phyloP scores from a whole-genome alignment of 805 yeast genomes.

The Candida ortonii region DNA sequence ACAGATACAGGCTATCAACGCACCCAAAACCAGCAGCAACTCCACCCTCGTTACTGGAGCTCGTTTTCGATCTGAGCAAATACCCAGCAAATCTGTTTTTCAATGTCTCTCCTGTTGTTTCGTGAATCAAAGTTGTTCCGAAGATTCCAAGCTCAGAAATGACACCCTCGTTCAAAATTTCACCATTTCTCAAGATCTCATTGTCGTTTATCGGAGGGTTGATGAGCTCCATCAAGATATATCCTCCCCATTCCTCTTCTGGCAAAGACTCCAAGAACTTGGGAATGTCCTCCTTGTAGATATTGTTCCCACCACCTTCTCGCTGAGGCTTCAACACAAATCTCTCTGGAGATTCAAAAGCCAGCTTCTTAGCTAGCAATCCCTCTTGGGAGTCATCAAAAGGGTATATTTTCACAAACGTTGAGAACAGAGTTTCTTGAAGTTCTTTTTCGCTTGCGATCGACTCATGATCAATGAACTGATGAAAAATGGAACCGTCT shows the following conservation, averaged over 20 bases:
- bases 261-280: conserved; percentile 56
- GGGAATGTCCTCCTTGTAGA: conserved; percentile 85
- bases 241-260: conserved; percentile 80
- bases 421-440: conserved; percentile 39
- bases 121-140: conserved; percentile 79
- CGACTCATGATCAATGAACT: conserved; percentile 47
- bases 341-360: conserved; percentile 61
- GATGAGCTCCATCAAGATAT: conserved; percentile 91
- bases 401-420: conserved; percentile 88
- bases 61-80: conserved; percentile 83
- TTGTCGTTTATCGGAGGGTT: conserved; percentile 70
- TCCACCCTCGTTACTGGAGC: conserved; percentile 92
- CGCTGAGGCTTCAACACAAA: conserved; percentile 95
- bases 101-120: conserved; percentile 50
- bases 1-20: conserved; percentile 76
- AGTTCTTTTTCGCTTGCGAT: neutral
- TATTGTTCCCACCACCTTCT: conserved; percentile 98
- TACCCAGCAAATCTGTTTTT: conserved; percentile 76
- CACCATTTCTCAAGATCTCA: conserved; percentile 65
- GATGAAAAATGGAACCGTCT: conserved; percentile 42
- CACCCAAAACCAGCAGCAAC: conserved; percentile 99
- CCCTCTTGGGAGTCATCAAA: conserved; percentile 72
- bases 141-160: conserved; percentile 90
- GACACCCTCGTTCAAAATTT: conserved; percentile 65
- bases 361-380: conserved; percentile 56